These are phyloP conservation scores for Lycium barbarum DNA, from an alignment of 257 asterid genomes.

Conservation along the genomic window DNA sequence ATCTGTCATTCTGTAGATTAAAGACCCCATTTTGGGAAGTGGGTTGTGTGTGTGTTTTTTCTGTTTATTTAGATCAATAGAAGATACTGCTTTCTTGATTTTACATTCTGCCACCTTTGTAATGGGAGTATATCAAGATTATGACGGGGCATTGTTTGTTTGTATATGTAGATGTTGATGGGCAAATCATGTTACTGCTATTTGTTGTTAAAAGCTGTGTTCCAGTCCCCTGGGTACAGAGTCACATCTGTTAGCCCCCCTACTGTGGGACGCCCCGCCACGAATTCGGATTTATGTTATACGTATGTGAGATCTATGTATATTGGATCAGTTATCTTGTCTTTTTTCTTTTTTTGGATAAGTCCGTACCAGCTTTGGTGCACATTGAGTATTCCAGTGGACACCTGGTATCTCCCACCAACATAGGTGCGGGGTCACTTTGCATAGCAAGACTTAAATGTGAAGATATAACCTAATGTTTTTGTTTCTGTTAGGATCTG, in stretches of 20 bases:
- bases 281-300: not conserved
- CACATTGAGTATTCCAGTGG: not conserved
- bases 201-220: not conserved
- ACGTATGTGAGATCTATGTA: not conserved
- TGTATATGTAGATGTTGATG: not conserved
- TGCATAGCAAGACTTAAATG: no score
- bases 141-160: no score
- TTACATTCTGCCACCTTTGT: not conserved
- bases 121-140: not conserved
- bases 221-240: no score
- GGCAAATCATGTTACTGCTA: not conserved
- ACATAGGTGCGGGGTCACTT: no score
- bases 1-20: constrained; percentile 46
- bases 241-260: no score
- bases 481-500: no score
- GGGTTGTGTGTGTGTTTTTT: constrained; percentile 23
- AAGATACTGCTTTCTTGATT: not conserved
- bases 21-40: constrained; percentile 50
- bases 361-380: not conserved
- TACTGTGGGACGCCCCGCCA: no score
- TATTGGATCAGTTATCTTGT: not conserved
- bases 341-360: no score
- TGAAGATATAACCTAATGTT: no score
- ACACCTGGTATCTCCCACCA: no score
- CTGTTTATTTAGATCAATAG: constrained; percentile 27